Evolutionary conservation across 371 early-diverging fungal species (phyloP).

Genomic region (Paraphysoderma sedebokerense): DNA sequence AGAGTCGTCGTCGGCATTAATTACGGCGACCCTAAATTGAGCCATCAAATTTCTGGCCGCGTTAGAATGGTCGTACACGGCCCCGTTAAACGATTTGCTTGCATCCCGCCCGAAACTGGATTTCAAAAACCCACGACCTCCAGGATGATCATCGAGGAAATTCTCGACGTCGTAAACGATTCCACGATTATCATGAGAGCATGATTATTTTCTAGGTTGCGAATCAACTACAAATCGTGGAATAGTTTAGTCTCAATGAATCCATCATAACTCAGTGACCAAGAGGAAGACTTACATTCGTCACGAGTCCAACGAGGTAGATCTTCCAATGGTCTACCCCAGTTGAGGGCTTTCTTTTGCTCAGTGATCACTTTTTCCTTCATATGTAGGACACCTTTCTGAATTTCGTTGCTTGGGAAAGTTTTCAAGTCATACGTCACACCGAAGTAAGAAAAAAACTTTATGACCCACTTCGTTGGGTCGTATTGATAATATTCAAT

Average conservation of each 20-base stretch:
- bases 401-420: slow-evolving; percentile 78
- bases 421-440: slow-evolving; percentile 73
- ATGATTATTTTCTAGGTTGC: too few relatives aligned
- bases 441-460: slow-evolving; percentile 38
- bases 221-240: too few relatives aligned
- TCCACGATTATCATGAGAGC: slow-evolving; percentile 68
- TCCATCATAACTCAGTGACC: too few relatives aligned
- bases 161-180: slow-evolving; percentile 73
- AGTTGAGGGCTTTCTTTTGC: slow-evolving; percentile 39
- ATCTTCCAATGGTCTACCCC: slow-evolving; percentile 49
- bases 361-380: slow-evolving; percentile 53
- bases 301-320: slow-evolving; percentile 49
- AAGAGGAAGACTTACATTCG: too few relatives aligned
- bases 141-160: slow-evolving; percentile 83
- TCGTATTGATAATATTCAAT: slow-evolving; percentile 79
- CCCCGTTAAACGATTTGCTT: slow-evolving; percentile 73
- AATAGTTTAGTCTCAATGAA: too few relatives aligned
- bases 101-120: slow-evolving; percentile 66
- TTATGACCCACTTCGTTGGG: slow-evolving; percentile 90
- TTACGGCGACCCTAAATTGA: slow-evolving; percentile 12
- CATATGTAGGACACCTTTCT: slow-evolving; percentile 67
- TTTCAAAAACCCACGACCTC: slow-evolving; percentile 60
- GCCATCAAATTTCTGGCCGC: slow-evolving; percentile 20
- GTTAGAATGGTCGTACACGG: slow-evolving; percentile 52
- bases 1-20: too few relatives aligned